Evolutionary conservation across 2,329 filamentous ascomycete species (phyloP), one percentile per base, ranked within the genome.

Genomic region (Didymellaceae sp.): DNA sequence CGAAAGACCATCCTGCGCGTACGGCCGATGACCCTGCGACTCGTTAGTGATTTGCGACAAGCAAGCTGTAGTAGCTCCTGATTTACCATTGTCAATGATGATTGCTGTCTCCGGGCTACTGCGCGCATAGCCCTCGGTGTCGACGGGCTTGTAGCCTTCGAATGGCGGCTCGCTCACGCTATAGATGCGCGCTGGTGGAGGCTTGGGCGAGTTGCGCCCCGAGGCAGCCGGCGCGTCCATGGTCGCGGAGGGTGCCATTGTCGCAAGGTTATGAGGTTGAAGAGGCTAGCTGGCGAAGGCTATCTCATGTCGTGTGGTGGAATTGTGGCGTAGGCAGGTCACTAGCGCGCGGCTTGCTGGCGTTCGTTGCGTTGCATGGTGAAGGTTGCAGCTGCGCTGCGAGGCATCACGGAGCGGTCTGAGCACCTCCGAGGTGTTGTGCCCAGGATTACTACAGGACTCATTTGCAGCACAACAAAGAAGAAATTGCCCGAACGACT

Each of bases 1-100:
- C 93, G 69, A 96, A 96, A 6, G 92, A 96, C 92, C 93, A 99
- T 59, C 94, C 94, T 44, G 93, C 93, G 74, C 95, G 91, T 52
- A 97, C 85, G 24, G 87, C 81, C 44, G 89, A 95, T 18, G 93
- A 94, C 61, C 94, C 92, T 96, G 63, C 21, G 10, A 33, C 18
- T 22, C 39, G 49, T 71, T 47, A 64, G 61, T 37, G 34, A n/a
- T 22, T 43, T 40, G 24, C 44, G 39, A 44, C 33, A 33, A 38
- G 28, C 16, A 6, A 4, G n/a, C 13, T 31, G 6, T 13, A 16
- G 16, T 21, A 31, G 38, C 16, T 25, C 8, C 34, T 37, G 54
- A 6, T 4, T 20, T 77, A 95, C 92, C 94, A 88, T 97, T 97
- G 78, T 99, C 94, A 69, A 99, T 97, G 56, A 99, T 90, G 67